Evolutionary conservation across 139 green algal species (phyloP).

Genomic region (Nannochloris sp.): DNA sequence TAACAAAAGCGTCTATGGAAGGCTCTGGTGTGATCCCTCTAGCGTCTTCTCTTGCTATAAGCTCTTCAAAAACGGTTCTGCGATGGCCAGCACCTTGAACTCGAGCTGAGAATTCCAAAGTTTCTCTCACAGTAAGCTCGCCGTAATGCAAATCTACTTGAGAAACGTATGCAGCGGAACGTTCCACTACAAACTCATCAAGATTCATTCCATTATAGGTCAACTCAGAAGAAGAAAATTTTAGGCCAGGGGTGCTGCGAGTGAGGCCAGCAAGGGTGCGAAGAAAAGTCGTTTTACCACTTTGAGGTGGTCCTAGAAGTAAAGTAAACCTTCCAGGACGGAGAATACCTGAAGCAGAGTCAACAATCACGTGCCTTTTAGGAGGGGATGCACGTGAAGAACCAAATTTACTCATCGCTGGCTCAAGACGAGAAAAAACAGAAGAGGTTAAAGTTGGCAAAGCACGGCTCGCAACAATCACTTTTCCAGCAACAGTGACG

Average conservation of each 20-base stretch:
- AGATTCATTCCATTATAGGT: slow-evolving; percentile 51
- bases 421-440: slow-evolving; percentile 16
- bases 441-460: neutral
- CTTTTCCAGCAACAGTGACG: neutral
- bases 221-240: slow-evolving; percentile 18
- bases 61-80: neutral
- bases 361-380: slow-evolving; percentile 20
- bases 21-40: slow-evolving; percentile 7
- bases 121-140: slow-evolving; percentile 45
- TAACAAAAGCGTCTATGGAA: slow-evolving; percentile 11
- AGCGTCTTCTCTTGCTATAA: neutral
- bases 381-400: neutral
- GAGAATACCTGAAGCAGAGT: slow-evolving; percentile 32
- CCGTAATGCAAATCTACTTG: slow-evolving; percentile 38
- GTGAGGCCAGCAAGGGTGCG: slow-evolving; percentile 39
- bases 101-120: slow-evolving; percentile 36
- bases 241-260: neutral
- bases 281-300: slow-evolving; percentile 50
- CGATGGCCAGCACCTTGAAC: slow-evolving; percentile 8
- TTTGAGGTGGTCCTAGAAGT: slow-evolving; percentile 55
- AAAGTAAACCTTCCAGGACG: slow-evolving; percentile 50
- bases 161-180: slow-evolving; percentile 42
- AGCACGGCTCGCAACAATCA: neutral
- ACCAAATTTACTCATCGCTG: neutral
- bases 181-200: slow-evolving; percentile 43